A percentile compares a stretch with the other conserved stretches of the same genome.
Conservation (phyloP, 2,329 filamentous ascomycete species). For the Emergomyces africanus region DNA sequence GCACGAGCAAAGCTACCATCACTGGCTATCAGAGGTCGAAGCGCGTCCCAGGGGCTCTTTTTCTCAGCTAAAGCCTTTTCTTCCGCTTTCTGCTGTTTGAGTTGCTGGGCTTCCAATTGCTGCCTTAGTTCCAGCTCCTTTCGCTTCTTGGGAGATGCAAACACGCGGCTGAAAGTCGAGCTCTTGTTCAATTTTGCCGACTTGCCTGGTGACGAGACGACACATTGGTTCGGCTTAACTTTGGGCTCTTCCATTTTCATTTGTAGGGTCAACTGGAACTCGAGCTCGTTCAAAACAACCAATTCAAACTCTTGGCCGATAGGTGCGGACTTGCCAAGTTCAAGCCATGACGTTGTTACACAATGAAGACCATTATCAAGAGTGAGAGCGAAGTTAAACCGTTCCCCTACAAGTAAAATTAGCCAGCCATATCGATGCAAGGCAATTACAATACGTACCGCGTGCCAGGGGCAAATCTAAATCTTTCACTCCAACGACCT, state of each 20-base stretch:
- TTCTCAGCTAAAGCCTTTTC: slow-evolving; percentile 46
- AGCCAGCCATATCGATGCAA: slow-evolving; percentile 9
- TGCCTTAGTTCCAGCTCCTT: slow-evolving; percentile 83
- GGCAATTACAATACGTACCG: slow-evolving; percentile 46
- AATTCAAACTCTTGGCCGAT: slow-evolving; percentile 98
- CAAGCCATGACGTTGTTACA: slow-evolving; percentile 90
- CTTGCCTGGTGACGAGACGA: slow-evolving; percentile 47
- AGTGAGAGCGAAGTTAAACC: slow-evolving; percentile 88
- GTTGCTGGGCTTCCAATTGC: slow-evolving; percentile 67
- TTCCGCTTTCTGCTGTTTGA: slow-evolving; percentile 52
- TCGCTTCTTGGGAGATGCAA: slow-evolving; percentile 90
- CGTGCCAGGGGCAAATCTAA: slow-evolving; percentile 81
- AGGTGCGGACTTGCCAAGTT: slow-evolving; percentile 79
- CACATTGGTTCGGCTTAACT: slow-evolving; percentile 35
- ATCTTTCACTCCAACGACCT: slow-evolving; percentile 97
- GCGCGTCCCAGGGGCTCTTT: slow-evolving; percentile 57
- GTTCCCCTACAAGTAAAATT: slow-evolving; percentile 50
- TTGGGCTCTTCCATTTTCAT: slow-evolving; percentile 82
- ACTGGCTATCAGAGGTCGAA: slow-evolving; percentile 73
- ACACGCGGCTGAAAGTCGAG: slow-evolving; percentile 81
- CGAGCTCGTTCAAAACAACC: slow-evolving; percentile 92
- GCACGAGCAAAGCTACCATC: slow-evolving; percentile 91
- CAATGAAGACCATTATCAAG: slow-evolving; percentile 98
- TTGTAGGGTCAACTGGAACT: slow-evolving; percentile 94
- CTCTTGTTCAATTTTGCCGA: slow-evolving; percentile 55